Base-by-base conservation (phyloP, 2,329 filamentous ascomycete genomes). In the Diaporthe vexans region DNA sequence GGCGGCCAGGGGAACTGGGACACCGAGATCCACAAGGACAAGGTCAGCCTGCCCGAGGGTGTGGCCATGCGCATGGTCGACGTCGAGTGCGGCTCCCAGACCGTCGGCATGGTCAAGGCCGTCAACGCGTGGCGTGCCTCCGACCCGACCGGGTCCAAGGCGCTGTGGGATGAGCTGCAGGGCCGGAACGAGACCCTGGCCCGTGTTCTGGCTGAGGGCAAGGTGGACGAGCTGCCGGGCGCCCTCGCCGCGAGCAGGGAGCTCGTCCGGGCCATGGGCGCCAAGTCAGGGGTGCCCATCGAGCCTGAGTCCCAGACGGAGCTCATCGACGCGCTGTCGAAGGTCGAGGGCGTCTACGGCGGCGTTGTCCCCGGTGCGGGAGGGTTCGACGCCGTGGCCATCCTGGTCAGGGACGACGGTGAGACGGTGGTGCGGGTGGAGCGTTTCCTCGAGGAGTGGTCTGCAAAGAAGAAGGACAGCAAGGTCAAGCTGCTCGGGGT, bases 311-410 rank as follows among this genome's bases (percentile, higher is more conserved):
- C 93, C 78, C 97, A 99, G 87, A 98, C 95, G 1, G 90, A 91
- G 80, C 86, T 99, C 75, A 85, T 99, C 48, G 94, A 99, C 83
- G 94, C 91, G 13, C 88, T 96, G 73, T 89, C 84, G n/a, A 80
- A 78, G 5, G 85, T 98, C 1, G 88, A 93, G 0, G 97, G 96
- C 8, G 95, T 98, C 4, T 90, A 95, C 77, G 95, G 95, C 0
- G 97, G 95, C 0, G 95, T 98, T 0, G 97, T 98, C 0, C 97
- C 97, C 0, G 97, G 97, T 0, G 97, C 97, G 0, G 97, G 97
- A 13, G 97, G 97, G 0, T 98, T 94, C 80, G 97, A 99, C 86
- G 97, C 97, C 1, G 88, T 98, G 72, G 94, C 93, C 0, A 82
- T 99, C 75, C 83, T 99, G 74, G 90, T 98, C 77, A 88, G 89